Evolutionary conservation across 208 protist genomes (phyloP), one percentile per base, ranked within the genome.

Genomic region (Angomonas ambiguus): DNA sequence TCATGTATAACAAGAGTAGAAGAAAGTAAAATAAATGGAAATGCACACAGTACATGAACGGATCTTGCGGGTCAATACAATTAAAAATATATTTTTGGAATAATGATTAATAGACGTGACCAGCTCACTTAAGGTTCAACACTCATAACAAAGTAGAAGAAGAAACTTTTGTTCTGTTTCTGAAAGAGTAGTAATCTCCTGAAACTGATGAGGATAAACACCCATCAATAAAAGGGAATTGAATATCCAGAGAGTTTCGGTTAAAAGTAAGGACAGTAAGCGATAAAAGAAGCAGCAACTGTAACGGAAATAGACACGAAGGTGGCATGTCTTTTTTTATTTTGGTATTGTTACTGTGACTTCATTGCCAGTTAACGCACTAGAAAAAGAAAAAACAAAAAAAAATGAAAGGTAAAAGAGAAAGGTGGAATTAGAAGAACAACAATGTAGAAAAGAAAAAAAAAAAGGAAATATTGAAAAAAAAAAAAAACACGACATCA

Each of bases 191-290:
- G n/a, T 8, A 53, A 45, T 84, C 75, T 84, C 55, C 75, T 62
- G 69, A 55, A 79, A 80, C 69, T 59, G 67, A 79, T 78, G 77
- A 78, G 69, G 74, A 79, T 38, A 65, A 38, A 62, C 55, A 57
- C 32, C 62, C 24, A 74, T 71, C 31, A 25, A 78, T 48, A 10
- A 25, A 32, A 51, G 51, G 57, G 27, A 65, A 60, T 57, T 33
- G 51, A n/a, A 42, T 41, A 71, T 74, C 71, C 76, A 82, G 76
- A 82, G 76, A 78, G 76, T 75, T 59, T 65, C 70, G 56, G 76
- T 78, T 51, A 5, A 3, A 45, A 25, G n/a, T 38, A 60, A 41
- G 30, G 55, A 4, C 22, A 61, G 2, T 31, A 10, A 60, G 22
- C 34, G 20, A 41, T 20, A 31, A 3, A 57, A 20, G 34, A 67